Base-by-base conservation (phyloP, 495 filamentous ascomycete genomes). In the Tuber aestivum region DNA sequence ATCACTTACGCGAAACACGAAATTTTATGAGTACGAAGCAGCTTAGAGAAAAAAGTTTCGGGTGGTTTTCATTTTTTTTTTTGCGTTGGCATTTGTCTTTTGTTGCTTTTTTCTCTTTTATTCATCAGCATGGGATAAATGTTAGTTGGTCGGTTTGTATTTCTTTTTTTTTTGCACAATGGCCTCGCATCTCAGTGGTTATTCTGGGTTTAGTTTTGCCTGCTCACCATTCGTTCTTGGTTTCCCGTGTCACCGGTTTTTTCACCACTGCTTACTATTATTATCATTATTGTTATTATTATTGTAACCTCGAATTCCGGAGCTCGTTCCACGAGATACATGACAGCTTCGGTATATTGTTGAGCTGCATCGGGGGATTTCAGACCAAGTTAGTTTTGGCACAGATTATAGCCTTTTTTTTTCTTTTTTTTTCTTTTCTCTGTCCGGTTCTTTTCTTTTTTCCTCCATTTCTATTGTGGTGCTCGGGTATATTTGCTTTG, bases 321-420 rank as follows among this genome's bases (percentile, higher is more conserved):
- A 65, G 56, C 56, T 32, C 56, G 56, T 65, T 32, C n/a, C 10
- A 65, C 56, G 27, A 65, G 56, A 16, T 32, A 65, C n/a, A 65
- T 65, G 56, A 32, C 56, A 32, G 3, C 56, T 65, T 32, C 56
- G 10, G 56, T 65, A 65, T 27, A n/a, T 65, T 65, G 56, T 65
- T 61, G 40, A 38, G 16, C 70, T 18, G 73, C 44, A 73, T 72
- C 71, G 74, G 73, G 72, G 41, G 76, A 44, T 70, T 50, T 45
- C 70, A 75, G 78, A 79, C 69, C 76, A 79, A 78, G 74, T 79
- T 79, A 69, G 65, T 76, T 77, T 79, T 78, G 73, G 72, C 69
- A 72, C 78, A 79, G 56, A 65, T 65, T 79, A 78, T 72, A 73
- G 45, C 70, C n/a, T n/a, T n/a, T 73, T 76, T 76, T 73, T 72